phyloP scores from a whole-genome alignment of 768 basidiomycete species.

The Boletus edulis region DNA sequence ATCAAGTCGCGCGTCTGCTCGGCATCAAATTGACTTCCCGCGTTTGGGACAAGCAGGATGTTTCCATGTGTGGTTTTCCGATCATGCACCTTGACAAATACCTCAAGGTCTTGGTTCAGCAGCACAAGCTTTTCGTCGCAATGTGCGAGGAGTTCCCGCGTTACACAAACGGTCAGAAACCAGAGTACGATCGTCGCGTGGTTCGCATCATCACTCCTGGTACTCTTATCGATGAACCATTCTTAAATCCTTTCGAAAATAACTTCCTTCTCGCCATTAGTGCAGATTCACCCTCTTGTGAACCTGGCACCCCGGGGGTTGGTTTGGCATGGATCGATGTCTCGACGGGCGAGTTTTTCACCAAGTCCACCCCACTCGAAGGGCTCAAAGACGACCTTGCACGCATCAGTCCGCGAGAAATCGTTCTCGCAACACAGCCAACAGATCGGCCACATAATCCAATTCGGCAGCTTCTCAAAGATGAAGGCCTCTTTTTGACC shows the following conservation, averaged over 20 bases:
- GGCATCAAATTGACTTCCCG: slow-evolving; percentile 81
- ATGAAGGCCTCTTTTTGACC: slow-evolving; percentile 56
- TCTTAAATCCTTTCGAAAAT: slow-evolving; percentile 82
- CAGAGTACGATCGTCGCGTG: slow-evolving; percentile 75
- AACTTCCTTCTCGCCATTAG: slow-evolving; percentile 82
- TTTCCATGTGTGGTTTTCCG: slow-evolving; percentile 92
- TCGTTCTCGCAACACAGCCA: slow-evolving; percentile 58
- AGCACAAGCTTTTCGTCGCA: slow-evolving; percentile 82
- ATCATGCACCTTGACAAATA: slow-evolving; percentile 80
- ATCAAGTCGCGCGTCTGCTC: slow-evolving; percentile 69
- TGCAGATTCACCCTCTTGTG: slow-evolving; percentile 9
- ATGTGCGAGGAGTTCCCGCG: slow-evolving; percentile 89
- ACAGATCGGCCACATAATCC: slow-evolving; percentile 40
- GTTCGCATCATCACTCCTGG: slow-evolving; percentile 89
- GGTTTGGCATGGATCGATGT: slow-evolving; percentile 95
- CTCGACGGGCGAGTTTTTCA: slow-evolving; percentile 92
- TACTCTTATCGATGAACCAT: slow-evolving; percentile 89
- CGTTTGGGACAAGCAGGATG: slow-evolving; percentile 64
- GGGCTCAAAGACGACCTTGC: slow-evolving; percentile 77
- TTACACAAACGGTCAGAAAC: slow-evolving; percentile 46
- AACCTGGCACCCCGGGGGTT: slow-evolving; percentile 21
- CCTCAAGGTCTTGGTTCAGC: slow-evolving; percentile 81
- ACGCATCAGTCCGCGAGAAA: slow-evolving; percentile 77
- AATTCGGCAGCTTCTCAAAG: slow-evolving; percentile 45
- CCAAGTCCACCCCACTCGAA: slow-evolving; percentile 54